Percentiles rank a stretch among this genome's conserved stretches.
phyloP scores from a whole-genome alignment of 1,284 basidiomycete genomes.

The Pseudozyma tsukubaensis region DNA sequence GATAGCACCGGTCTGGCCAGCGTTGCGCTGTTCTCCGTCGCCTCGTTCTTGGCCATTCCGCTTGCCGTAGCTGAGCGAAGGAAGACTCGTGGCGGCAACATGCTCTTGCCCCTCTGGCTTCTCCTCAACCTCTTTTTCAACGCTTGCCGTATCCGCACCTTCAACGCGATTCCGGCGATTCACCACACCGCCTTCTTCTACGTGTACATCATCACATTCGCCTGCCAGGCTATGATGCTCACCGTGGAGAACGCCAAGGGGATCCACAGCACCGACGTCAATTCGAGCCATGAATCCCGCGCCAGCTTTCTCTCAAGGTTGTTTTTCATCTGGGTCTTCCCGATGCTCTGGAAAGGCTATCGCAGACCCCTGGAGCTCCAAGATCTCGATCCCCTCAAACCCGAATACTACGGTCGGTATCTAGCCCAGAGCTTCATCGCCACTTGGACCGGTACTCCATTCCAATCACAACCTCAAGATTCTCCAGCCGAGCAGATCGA shows the following conservation, averaged over 20 bases:
- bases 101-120: constrained; percentile 52
- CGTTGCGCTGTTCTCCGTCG: constrained; percentile 35
- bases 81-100: constrained; percentile 44
- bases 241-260: constrained; percentile 48
- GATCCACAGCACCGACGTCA: constrained; percentile 13
- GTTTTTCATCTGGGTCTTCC: constrained; percentile 53
- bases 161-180: constrained; percentile 30
- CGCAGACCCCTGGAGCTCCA: constrained; percentile 39
- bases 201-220: constrained; percentile 34
- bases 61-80: constrained; percentile 34
- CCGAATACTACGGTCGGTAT: constrained; percentile 33
- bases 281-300: constrained; percentile 44
- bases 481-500: neutral
- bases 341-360: constrained; percentile 46
- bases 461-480: neutral
- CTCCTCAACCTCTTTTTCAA: constrained; percentile 41
- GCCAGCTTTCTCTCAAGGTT: constrained; percentile 55
- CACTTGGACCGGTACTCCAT: constrained; percentile 27
- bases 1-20: constrained; percentile 21
- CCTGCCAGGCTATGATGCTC: constrained; percentile 47
- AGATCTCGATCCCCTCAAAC: constrained; percentile 45
- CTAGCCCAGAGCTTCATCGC: constrained; percentile 31
- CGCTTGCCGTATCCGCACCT: constrained; percentile 50
- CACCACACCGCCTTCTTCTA: constrained; percentile 39
- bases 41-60: constrained; percentile 33